phyloP scores from a whole-genome alignment of 2,329 filamentous ascomycete genomes.

The Colletotrichum simmondsii region DNA sequence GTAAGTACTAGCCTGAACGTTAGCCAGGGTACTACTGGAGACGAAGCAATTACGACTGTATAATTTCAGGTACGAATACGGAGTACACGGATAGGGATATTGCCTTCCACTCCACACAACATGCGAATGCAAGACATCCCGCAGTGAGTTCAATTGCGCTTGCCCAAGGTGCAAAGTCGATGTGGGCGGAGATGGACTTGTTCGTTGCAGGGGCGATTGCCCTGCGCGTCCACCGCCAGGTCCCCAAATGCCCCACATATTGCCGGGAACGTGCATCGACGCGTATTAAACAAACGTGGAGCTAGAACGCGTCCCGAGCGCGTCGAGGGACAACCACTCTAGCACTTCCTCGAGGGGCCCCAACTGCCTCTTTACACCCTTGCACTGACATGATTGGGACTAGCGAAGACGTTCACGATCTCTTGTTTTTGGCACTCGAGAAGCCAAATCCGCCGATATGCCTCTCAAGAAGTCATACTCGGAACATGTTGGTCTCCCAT shows the following conservation, averaged over 20 bases:
- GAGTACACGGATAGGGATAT: neutral
- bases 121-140: neutral
- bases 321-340: conserved; percentile 33
- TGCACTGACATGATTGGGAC: conserved; percentile 6
- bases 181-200: neutral
- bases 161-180: neutral
- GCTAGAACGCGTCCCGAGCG: conserved; percentile 23
- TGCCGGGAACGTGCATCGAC: conserved; percentile 21
- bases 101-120: neutral
- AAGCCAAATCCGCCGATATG: conserved; percentile 38
- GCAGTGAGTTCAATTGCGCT: neutral
- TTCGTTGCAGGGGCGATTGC: conserved; percentile 7
- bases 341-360: conserved; percentile 7
- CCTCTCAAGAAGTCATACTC: conserved; percentile 55
- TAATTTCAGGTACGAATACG: neutral
- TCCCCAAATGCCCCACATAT: conserved; percentile 1
- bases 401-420: conserved; percentile 38
- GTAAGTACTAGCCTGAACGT: neutral
- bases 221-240: neutral
- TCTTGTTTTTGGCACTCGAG: conserved; percentile 41
- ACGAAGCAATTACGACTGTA: neutral
- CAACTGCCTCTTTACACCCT: conserved; percentile 21
- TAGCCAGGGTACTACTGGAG: neutral
- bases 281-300: conserved; percentile 22
- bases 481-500: conserved; percentile 40